A percentile compares a stretch with the other conserved stretches of the same genome.
phyloP scores from a whole-genome alignment of 768 basidiomycete species.

The Guyanaporus albipodus region DNA sequence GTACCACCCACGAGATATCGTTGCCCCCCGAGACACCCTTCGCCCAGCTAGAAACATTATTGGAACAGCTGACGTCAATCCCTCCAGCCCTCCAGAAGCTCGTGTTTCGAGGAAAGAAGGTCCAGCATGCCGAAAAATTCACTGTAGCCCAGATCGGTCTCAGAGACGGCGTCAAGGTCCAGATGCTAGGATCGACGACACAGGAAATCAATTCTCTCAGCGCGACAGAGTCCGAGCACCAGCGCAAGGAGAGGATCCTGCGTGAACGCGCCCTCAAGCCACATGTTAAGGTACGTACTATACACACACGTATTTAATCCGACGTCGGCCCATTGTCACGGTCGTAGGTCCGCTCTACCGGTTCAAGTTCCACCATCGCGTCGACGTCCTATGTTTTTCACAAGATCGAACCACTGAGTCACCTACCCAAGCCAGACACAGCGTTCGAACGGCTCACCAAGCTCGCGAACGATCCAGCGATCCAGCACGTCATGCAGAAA shows the following conservation, averaged over 20 bases:
- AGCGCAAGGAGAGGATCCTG: slow-evolving; percentile 54
- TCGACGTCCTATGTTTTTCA: slow-evolving; percentile 59
- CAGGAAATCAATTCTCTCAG: slow-evolving; percentile 54
- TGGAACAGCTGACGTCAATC: slow-evolving; percentile 65
- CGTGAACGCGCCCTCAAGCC: slow-evolving; percentile 54
- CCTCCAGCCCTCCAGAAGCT: slow-evolving; percentile 68
- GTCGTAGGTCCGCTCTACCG: slow-evolving; percentile 57
- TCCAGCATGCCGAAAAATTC: slow-evolving; percentile 29
- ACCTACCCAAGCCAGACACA: slow-evolving; percentile 59
- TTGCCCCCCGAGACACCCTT: slow-evolving; percentile 50
- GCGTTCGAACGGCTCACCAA: slow-evolving; percentile 53
- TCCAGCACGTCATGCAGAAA: slow-evolving; percentile 63
- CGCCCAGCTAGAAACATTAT: slow-evolving; percentile 42
- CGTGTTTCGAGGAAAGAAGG: slow-evolving; percentile 64
- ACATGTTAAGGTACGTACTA: slow-evolving; percentile 60
- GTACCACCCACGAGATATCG: slow-evolving; percentile 44
- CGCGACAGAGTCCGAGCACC: slow-evolving; percentile 53
- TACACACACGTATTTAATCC: slow-evolving; percentile 6
- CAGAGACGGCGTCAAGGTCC: slow-evolving; percentile 61
- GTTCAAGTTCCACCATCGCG: slow-evolving; percentile 33
- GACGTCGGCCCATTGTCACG: not conserved
- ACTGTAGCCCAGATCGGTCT: slow-evolving; percentile 48
- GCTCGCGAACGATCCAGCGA: slow-evolving; percentile 67
- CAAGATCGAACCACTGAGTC: slow-evolving; percentile 52
- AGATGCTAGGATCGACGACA: slow-evolving; percentile 64